Evolutionary conservation across 306 rosid species (phyloP).

Genomic region (Prosopis cineraria): DNA sequence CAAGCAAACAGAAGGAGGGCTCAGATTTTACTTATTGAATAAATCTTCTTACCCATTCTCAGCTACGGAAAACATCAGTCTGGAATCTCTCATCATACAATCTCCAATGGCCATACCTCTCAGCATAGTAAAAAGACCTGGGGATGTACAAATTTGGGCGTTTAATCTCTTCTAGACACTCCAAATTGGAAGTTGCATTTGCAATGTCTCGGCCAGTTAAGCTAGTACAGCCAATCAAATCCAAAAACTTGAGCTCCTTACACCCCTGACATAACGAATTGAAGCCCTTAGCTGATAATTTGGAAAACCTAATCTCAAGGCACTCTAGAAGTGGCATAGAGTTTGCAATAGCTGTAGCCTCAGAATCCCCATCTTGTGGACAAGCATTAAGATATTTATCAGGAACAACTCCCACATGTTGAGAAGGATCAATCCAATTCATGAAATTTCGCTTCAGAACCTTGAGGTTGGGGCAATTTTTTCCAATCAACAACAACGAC

Average conservation of each 20-base stretch:
- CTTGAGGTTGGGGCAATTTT: conserved; percentile 65
- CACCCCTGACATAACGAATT: conserved; percentile 65
- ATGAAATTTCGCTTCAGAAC: conserved; percentile 68
- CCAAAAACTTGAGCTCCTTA: conserved; percentile 69
- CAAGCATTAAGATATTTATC: conserved; percentile 62
- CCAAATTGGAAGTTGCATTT: conserved; percentile 56
- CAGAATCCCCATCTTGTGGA: conserved; percentile 90
- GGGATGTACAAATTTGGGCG: conserved; percentile 58
- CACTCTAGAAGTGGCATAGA: conserved; percentile 71
- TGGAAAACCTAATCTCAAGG: conserved; percentile 56
- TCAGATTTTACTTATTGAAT: conserved; percentile 7
- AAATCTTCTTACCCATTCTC: conserved; percentile 25
- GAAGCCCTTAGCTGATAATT: conserved; percentile 61
- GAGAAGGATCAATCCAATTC: conserved; percentile 78
- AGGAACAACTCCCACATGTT: conserved; percentile 73
- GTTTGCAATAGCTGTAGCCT: conserved; percentile 76
- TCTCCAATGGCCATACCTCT: conserved; percentile 81
- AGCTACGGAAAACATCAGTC: conserved; percentile 81
- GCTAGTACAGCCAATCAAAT: conserved; percentile 79
- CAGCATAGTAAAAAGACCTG: conserved; percentile 48
- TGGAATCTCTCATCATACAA: conserved; percentile 89
- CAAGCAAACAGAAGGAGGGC: conserved; percentile 28
- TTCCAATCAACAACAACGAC: conserved; percentile 54
- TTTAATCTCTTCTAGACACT: conserved; percentile 52
- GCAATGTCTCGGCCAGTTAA: conserved; percentile 71